Evolutionary conservation across 345 rosid genomes (phyloP).

Genomic region (Nephelium lappaceum): DNA sequence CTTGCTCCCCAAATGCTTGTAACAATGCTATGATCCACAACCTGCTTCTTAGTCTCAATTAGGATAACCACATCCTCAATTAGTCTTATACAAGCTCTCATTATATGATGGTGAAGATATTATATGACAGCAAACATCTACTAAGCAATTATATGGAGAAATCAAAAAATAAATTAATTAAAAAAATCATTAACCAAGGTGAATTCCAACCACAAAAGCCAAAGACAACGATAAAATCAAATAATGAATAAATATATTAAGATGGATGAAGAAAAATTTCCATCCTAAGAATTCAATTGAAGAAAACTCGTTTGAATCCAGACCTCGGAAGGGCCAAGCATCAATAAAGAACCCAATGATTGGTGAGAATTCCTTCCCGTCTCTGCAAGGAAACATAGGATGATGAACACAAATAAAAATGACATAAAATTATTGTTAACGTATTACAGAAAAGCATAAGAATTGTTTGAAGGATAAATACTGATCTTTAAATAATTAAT

Average conservation of each 20-base stretch:
- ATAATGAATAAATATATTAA: background rate
- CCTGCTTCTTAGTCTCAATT: no score
- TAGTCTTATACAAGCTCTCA: no score
- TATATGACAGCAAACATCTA: no score
- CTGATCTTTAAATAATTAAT: background rate
- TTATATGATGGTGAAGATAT: no score
- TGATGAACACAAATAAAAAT: background rate
- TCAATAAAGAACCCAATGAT: constrained; percentile 73
- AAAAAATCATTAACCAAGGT: no score
- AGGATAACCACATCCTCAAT: no score
- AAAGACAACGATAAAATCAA: background rate
- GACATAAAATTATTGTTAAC: background rate
- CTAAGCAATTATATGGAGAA: background rate
- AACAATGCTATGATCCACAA: no score
- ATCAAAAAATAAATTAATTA: no score
- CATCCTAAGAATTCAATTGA: background rate
- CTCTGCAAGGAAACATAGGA: constrained; percentile 43
- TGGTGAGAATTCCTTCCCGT: constrained; percentile 87
- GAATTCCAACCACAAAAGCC: background rate
- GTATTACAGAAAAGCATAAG: background rate
- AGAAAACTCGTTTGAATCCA: background rate
- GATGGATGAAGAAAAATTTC: background rate
- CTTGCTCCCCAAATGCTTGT: no score
- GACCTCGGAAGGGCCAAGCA: constrained; percentile 68
- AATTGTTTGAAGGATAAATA: background rate